phyloP scores from a whole-genome alignment of 2,329 filamentous ascomycete species.

The Alternaria sp. region DNA sequence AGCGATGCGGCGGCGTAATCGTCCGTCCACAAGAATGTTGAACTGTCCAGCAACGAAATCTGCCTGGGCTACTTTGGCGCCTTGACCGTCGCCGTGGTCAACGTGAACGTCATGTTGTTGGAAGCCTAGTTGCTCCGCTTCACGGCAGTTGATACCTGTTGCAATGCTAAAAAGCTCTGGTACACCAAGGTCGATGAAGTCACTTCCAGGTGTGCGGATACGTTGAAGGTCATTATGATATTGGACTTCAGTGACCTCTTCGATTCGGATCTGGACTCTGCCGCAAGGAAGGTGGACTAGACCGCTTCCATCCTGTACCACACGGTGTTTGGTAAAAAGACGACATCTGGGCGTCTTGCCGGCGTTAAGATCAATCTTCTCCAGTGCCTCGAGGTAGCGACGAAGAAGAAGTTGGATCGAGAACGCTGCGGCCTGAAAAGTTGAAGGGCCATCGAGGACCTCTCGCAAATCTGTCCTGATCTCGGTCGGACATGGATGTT shows the following conservation, averaged over 20 bases:
- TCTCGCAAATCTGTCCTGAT: constrained; percentile 25
- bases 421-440: constrained; percentile 25
- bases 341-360: constrained; percentile 20
- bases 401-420: constrained; percentile 25
- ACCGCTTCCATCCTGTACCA: constrained; percentile 26
- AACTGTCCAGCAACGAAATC: constrained; percentile 17
- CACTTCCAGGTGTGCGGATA: constrained; percentile 25
- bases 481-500: constrained; percentile 16
- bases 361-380: constrained; percentile 24
- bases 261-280: constrained; percentile 24
- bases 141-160: constrained; percentile 20
- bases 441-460: constrained; percentile 28
- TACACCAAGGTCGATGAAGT: constrained; percentile 15
- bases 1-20: constrained; percentile 15
- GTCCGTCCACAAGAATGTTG: constrained; percentile 15
- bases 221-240: constrained; percentile 22
- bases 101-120: constrained; percentile 25
- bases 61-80: constrained; percentile 17
- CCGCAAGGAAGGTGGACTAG: constrained; percentile 19
- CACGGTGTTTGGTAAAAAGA: constrained; percentile 26
- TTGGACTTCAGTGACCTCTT: constrained; percentile 24
- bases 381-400: constrained; percentile 26
- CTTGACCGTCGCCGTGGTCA: constrained; percentile 28
- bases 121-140: constrained; percentile 28
- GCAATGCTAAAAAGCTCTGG: constrained; percentile 16